A percentile compares a stretch with the other conserved stretches of the same genome.
Evolutionary conservation across 495 filamentous ascomycete genomes (phyloP).

Genomic region (Ramalina intermedia): DNA sequence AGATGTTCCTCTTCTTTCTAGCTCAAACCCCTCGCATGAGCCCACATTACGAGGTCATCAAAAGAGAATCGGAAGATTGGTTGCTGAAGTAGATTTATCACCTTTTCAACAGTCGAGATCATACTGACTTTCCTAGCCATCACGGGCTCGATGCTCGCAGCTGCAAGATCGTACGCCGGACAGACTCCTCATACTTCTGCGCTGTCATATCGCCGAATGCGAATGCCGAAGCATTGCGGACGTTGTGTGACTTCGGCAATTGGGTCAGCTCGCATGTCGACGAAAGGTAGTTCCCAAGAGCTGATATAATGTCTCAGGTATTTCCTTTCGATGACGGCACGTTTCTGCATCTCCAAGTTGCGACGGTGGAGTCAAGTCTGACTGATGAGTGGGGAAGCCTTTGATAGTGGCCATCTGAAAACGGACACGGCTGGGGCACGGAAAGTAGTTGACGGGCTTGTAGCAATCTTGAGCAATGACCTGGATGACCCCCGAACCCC

Average conservation of each 20-base stretch:
- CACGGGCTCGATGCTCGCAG: neutral
- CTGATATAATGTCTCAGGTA: constrained; percentile 8
- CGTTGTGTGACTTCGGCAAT: constrained; percentile 22
- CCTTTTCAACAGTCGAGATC: constrained; percentile 4
- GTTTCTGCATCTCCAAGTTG: neutral
- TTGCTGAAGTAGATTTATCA: neutral
- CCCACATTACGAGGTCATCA: constrained; percentile 17
- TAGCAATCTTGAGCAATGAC: constrained; percentile 12
- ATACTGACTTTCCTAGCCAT: neutral
- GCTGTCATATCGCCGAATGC: constrained; percentile 18
- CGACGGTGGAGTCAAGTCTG: neutral
- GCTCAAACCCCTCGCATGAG: constrained; percentile 17
- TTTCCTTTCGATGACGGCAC: constrained; percentile 20
- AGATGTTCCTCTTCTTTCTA: constrained; percentile 23
- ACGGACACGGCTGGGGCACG: constrained; percentile 15
- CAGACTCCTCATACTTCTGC: constrained; percentile 14
- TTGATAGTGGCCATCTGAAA: constrained; percentile 19
- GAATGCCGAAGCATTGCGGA: constrained; percentile 12
- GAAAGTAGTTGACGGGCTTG: constrained; percentile 12
- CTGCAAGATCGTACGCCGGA: constrained; percentile 2
- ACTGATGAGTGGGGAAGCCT: constrained; percentile 11
- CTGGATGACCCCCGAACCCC: neutral
- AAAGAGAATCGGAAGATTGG: constrained; percentile 15
- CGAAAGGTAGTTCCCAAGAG: no score
- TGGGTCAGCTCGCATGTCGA: constrained; percentile 14